A percentile compares a stretch with the other conserved stretches of the same genome.
Conservation (phyloP, 371 early-diverging fungal genomes). For the Mortierella polycephala region DNA sequence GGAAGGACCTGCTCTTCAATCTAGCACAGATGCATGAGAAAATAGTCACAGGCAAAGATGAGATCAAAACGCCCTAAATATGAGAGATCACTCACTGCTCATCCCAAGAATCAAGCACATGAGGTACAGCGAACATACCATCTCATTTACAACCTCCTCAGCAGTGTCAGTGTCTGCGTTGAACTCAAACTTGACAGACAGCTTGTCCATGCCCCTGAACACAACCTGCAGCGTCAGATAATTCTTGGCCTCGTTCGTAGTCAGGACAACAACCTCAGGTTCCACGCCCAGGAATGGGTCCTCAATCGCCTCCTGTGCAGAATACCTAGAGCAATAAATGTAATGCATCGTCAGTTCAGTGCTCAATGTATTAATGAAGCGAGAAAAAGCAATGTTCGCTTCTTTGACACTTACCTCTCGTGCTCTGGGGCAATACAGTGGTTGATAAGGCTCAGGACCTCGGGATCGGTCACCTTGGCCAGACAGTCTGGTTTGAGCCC, state of each 20-base stretch:
- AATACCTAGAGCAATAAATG: constrained; percentile 59
- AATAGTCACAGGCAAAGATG: neutral
- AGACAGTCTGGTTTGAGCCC: constrained; percentile 88
- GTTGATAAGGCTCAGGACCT: constrained; percentile 81
- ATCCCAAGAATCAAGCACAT: neutral
- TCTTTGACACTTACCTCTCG: constrained; percentile 62
- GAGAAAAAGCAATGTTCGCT: neutral
- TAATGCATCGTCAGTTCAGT: neutral
- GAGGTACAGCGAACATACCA: constrained; percentile 59
- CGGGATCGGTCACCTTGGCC: constrained; percentile 71
- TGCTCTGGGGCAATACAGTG: constrained; percentile 78
- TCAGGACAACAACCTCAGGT: constrained; percentile 77
- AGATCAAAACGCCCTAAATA: neutral
- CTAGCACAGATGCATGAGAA: constrained; percentile 40
- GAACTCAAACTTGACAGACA: constrained; percentile 91
- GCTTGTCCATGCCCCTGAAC: constrained; percentile 82
- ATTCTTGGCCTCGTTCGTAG: constrained; percentile 69
- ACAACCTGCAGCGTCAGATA: constrained; percentile 82
- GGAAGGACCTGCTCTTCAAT: constrained; percentile 84
- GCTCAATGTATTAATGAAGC: neutral
- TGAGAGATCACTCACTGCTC: too few relatives aligned
- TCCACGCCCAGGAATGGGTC: constrained; percentile 87
- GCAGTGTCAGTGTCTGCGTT: constrained; percentile 90
- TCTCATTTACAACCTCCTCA: constrained; percentile 91
- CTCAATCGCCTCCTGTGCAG: constrained; percentile 81